Evolutionary conservation across 2,329 filamentous ascomycete genomes (phyloP), one percentile per base, ranked within the genome.

Genomic region (Penicillium palitans): DNA sequence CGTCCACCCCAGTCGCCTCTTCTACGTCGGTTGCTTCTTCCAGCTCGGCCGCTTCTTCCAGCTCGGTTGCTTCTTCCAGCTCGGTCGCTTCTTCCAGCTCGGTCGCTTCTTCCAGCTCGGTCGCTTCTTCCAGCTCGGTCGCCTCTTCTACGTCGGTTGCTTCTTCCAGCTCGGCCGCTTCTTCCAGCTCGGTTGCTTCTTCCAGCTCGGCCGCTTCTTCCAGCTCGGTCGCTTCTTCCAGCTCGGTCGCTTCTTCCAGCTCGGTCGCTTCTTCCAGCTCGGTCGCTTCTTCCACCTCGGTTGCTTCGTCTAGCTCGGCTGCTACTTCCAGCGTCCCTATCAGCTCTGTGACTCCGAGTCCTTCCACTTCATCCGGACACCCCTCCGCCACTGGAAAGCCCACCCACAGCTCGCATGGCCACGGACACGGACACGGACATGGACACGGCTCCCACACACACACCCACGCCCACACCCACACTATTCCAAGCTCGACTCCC

Each of bases 331-430:
- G 31, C 21, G 2, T 31, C 8, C n/a, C 55, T 17, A 55, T 57
- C 19, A 61, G 45, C 47, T 52, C 57, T 35, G 49, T 57, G 13
- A 33, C 12, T 1, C 21, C 15, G 15, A n/a, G 17, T 7, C 52
- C 52, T 21, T 39, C 48, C 3, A 52, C 59, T 17, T 52, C 60
- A 7, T 53, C 60, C 1, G 57, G 51, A 25, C 25, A 17, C 8
- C 55, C 52, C 33, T 55, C 56, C 39, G 31, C 48, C 15, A 54
- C 54, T n/a, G 41, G 52, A 29, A 48, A 44, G 31, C 52, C 47
- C n/a, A 41, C 29, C 21, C 54, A 46, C 33, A 60, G 46, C 59
- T 50, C 59, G 8, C 37, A 51, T 24, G 44, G 33, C 33, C 41
- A 52, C 10, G 33, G 42, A 8, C 48, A 42, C 9, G 40, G 40